These are phyloP conservation scores for Barnettozyma vustinii DNA, from an alignment of 805 yeast genomes.

Conservation along the genomic window DNA sequence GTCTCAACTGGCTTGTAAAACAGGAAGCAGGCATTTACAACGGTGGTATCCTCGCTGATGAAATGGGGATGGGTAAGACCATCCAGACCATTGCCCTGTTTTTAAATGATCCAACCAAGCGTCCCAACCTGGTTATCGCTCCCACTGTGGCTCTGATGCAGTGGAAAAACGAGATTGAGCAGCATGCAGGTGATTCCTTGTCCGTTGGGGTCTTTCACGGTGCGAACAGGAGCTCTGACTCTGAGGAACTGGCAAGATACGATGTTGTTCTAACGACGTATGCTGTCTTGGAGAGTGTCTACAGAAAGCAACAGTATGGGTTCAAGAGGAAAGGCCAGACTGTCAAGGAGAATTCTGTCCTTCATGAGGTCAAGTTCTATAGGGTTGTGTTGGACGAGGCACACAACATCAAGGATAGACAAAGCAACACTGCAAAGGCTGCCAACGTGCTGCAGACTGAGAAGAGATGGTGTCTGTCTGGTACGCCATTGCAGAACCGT, in stretches of 20 bases:
- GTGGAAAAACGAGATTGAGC: conserved; percentile 90
- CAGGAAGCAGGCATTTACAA: conserved; percentile 76
- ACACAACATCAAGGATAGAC: conserved; percentile 93
- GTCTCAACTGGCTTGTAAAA: conserved; percentile 78
- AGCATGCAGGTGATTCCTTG: conserved; percentile 69
- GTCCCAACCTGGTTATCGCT: conserved; percentile 87
- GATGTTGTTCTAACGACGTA: conserved; percentile 91
- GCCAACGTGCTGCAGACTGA: conserved; percentile 68
- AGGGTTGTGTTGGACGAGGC: conserved; percentile 94
- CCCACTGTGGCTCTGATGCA: conserved; percentile 99
- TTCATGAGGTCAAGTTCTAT: conserved; percentile 73
- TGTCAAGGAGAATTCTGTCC: conserved; percentile 67
- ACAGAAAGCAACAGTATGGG: conserved; percentile 77
- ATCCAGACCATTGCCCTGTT: conserved; percentile 91
- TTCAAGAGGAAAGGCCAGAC: conserved; percentile 66
- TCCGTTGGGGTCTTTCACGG: conserved; percentile 81
- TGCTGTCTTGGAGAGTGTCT: conserved; percentile 85
- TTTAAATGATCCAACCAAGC: conserved; percentile 57
- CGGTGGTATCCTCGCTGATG: conserved; percentile 96
- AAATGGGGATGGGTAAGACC: conserved; percentile 99
- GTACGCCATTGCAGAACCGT: conserved; percentile 94
- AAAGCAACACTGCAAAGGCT: conserved; percentile 89
- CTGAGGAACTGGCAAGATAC: conserved; percentile 48
- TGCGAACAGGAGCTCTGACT: conserved; percentile 56
- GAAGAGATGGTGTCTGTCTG: conserved; percentile 88